Conservation (phyloP, 805 yeast genomes). For the Zygosaccharomyces lentus region DNA sequence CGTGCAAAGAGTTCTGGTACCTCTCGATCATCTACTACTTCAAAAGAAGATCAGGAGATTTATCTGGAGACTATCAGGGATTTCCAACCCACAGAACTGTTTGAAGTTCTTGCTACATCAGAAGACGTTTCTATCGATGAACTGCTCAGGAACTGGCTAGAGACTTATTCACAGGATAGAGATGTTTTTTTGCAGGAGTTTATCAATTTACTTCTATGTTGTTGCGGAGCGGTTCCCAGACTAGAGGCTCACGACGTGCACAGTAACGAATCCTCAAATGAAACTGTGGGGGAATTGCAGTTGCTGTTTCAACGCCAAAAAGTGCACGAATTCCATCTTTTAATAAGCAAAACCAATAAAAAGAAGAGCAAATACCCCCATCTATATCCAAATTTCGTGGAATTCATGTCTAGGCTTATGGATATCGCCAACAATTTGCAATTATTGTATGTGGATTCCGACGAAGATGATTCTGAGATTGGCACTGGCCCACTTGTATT, state of each 20-base stretch:
- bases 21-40: slow-evolving; percentile 10
- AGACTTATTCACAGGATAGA: slow-evolving; percentile 42
- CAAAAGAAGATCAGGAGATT: slow-evolving; percentile 27
- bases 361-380: slow-evolving; percentile 37
- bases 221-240: slow-evolving; percentile 65
- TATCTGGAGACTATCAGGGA: slow-evolving; percentile 40
- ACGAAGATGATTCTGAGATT: slow-evolving; percentile 27
- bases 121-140: slow-evolving; percentile 48
- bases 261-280: slow-evolving; percentile 63
- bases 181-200: slow-evolving; percentile 54
- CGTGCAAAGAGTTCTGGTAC: neutral
- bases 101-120: slow-evolving; percentile 47
- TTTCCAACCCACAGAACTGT: slow-evolving; percentile 45
- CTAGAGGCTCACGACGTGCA: slow-evolving; percentile 73
- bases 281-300: slow-evolving; percentile 71
- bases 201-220: slow-evolving; percentile 62
- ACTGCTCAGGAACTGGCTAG: slow-evolving; percentile 55
- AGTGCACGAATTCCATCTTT: slow-evolving; percentile 65
- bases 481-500: slow-evolving; percentile 33
- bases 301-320: slow-evolving; percentile 55
- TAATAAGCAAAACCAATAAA: slow-evolving; percentile 47
- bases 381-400: slow-evolving; percentile 51
- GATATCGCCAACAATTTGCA: slow-evolving; percentile 58
- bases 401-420: slow-evolving; percentile 53
- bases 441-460: slow-evolving; percentile 42